Conservation (phyloP, 169 alveolate species). For the Eimeria sp. region DNA sequence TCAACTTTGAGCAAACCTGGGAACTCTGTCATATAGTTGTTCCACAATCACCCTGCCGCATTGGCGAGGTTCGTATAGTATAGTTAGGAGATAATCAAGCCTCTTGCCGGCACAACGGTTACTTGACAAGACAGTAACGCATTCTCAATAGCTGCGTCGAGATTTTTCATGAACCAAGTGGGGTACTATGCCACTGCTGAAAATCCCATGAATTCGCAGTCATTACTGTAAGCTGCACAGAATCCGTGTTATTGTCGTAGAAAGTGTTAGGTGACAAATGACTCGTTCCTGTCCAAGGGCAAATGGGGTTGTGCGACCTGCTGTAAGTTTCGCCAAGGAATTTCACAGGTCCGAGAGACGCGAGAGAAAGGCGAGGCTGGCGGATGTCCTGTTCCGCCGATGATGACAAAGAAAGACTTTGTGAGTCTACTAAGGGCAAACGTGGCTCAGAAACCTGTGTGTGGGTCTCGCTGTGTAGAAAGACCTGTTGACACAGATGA, state of each 20-base stretch:
- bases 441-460: slow-evolving; percentile 11
- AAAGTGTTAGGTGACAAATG: neutral
- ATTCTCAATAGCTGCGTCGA: neutral
- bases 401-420: neutral
- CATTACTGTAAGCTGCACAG: neutral
- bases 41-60: neutral
- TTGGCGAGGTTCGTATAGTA: too few relatives aligned
- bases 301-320: slow-evolving; percentile 23
- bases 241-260: neutral
- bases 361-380: slow-evolving; percentile 9
- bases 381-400: neutral
- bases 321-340: neutral
- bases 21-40: neutral
- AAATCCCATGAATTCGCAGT: neutral
- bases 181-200: too few relatives aligned
- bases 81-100: neutral
- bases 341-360: slow-evolving; percentile 16
- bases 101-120: neutral
- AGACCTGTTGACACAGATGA: slow-evolving; percentile 33
- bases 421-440: neutral
- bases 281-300: slow-evolving; percentile 26
- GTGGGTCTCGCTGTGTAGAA: slow-evolving; percentile 29
- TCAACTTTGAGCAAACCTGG: neutral
- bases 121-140: neutral
- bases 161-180: too few relatives aligned